Base-by-base conservation (phyloP, 495 filamentous ascomycete genomes). In the Cenococcum geophilum region DNA sequence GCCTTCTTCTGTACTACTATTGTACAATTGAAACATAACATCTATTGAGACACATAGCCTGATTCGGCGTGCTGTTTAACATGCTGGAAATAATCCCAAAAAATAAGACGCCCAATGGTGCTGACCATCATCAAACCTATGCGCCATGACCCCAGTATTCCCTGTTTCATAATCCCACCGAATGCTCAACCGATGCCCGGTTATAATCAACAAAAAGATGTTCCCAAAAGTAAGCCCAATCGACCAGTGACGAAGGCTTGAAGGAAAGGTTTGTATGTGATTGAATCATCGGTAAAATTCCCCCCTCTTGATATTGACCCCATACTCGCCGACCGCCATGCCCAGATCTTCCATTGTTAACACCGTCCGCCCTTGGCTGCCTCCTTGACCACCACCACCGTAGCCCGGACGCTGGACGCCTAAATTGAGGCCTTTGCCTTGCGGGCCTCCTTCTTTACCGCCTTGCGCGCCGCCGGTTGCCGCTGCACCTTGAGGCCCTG, bases 321-420 rank as follows among this genome's bases (percentile, higher is more conserved):
- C 93, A 76, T 96, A 97, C 76, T 97, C 93, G 0, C 88, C 87
- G 20, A 97, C 93, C 5, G 93, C 93, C 88, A 95, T 96, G 1
- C 93, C 93, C 69, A 98, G 72, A 79, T 98, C 93, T 76, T 98
- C 93, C 93, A 98, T 97, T 5, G 95, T 97, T 60, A 98, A 76
- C 64, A 98, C 93, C 37, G 93, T 97, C 55, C 92, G 82, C 43
- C 92, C 93, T 75, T 93, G 89, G 45, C 87, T 88, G 0, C 92
- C 90, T 23, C 91, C 95, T 55, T 88, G 88, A 0, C 92, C 93
- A 63, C 92, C 93, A 66, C 91, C 92, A 11, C 91, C 93, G 74
- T 88, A 97, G 5, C 93, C 95, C 22, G 95, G 84, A 54, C 93
- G 75, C 77, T 93, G 91, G 62, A 92, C 91, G 5, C 95, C 93